phyloP scores from a whole-genome alignment of 768 basidiomycete species.

The Suillus spraguei region DNA sequence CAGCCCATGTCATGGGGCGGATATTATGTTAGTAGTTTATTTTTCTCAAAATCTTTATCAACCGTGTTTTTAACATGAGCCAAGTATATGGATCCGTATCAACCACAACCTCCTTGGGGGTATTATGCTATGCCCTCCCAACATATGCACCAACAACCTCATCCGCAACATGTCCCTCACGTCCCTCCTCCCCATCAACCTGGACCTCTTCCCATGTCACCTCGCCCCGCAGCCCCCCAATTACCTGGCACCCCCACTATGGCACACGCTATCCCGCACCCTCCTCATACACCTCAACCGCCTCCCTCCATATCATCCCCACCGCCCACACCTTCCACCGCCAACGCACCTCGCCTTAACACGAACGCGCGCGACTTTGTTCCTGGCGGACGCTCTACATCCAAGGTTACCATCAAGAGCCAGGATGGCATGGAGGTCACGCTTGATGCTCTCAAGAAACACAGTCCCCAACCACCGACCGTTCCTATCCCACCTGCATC shows the following conservation, averaged over 20 bases:
- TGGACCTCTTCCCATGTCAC: constrained; percentile 65
- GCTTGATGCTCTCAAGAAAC: constrained; percentile 55
- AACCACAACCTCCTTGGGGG: constrained; percentile 34
- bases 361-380: constrained; percentile 69
- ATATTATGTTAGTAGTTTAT: constrained; percentile 58
- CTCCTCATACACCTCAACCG: constrained; percentile 48
- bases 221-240: constrained; percentile 56
- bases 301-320: constrained; percentile 54
- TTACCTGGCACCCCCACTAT: constrained; percentile 73
- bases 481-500: constrained; percentile 43
- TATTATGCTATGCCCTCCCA: constrained; percentile 40
- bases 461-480: constrained; percentile 42
- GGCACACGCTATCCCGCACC: constrained; percentile 54
- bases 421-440: constrained; percentile 67
- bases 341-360: constrained; percentile 52
- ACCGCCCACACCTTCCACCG: constrained; percentile 66
- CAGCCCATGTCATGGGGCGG: constrained; percentile 42
- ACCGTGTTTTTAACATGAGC: constrained; percentile 13
- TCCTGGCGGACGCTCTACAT: constrained; percentile 45
- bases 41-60: constrained; percentile 1
- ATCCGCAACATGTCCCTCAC: constrained; percentile 49
- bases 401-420: constrained; percentile 61
- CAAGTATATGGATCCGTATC: constrained; percentile 52
- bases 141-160: constrained; percentile 41
- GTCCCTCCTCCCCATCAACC: constrained; percentile 38